Conservation (phyloP, 768 basidiomycete genomes). For the Termitomyces sp. region DNA sequence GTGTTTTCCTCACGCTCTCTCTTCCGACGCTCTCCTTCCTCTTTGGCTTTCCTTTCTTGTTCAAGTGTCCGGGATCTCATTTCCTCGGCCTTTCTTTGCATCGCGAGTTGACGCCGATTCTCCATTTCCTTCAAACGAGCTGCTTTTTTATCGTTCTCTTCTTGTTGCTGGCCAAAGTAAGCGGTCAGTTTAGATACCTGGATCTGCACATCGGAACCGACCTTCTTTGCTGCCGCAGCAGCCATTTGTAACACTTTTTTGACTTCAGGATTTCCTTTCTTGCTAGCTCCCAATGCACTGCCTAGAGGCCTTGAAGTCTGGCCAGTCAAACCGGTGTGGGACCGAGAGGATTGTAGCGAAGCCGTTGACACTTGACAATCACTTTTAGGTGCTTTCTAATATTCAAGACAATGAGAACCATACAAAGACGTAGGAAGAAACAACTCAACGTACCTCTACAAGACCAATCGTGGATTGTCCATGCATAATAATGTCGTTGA, state of each 20-base stretch:
- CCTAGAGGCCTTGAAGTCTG: slow-evolving; percentile 67
- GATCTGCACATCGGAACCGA: slow-evolving; percentile 22
- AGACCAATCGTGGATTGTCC: slow-evolving; percentile 31
- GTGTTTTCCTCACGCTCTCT: slow-evolving; percentile 76
- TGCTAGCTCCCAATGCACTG: slow-evolving; percentile 60
- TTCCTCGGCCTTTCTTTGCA: slow-evolving; percentile 75
- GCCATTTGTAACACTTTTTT: slow-evolving; percentile 78
- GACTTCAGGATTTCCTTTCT: slow-evolving; percentile 70
- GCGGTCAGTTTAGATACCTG: not conserved
- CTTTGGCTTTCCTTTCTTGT: slow-evolving; percentile 66
- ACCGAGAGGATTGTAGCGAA: slow-evolving; percentile 41
- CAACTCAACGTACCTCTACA: slow-evolving; percentile 33
- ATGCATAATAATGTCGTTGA: slow-evolving; percentile 36
- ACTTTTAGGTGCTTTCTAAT: slow-evolving; percentile 29
- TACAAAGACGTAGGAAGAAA: slow-evolving; percentile 1
- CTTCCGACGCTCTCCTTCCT: slow-evolving; percentile 73
- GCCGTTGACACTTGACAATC: slow-evolving; percentile 53
- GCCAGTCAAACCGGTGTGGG: slow-evolving; percentile 58
- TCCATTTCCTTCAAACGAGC: slow-evolving; percentile 78
- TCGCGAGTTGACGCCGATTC: slow-evolving; percentile 61
- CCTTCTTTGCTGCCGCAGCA: slow-evolving; percentile 84
- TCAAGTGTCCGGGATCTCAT: slow-evolving; percentile 59
- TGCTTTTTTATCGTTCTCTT: slow-evolving; percentile 76
- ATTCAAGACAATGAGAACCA: not conserved
- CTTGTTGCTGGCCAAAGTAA: slow-evolving; percentile 65